Conservation (phyloP, 176 grass and related monocot species). For the Eleusine coracana region DNA sequence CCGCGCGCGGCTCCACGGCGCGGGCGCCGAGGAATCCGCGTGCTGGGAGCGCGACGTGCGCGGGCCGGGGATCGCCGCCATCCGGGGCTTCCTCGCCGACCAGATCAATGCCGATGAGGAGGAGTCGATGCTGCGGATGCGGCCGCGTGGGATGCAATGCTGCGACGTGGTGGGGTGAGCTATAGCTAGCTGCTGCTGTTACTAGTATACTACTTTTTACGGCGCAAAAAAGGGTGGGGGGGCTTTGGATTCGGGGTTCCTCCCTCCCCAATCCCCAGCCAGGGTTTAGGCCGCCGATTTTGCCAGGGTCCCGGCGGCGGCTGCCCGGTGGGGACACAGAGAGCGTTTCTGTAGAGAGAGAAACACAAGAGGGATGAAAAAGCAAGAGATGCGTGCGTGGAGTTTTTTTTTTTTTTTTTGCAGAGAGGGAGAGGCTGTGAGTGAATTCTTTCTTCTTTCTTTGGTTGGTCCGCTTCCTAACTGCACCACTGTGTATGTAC, state of each 20-base stretch:
- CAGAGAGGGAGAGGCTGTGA: neutral
- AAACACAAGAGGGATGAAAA: neutral
- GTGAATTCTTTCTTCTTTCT: conserved; percentile 22
- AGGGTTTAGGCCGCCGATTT: conserved; percentile 55
- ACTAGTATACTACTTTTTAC: neutral
- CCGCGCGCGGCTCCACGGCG: conserved; percentile 37
- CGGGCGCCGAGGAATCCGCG: conserved; percentile 5
- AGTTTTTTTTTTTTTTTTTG: neutral
- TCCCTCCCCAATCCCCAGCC: neutral
- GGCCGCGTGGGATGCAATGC: conserved; percentile 23
- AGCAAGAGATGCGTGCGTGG: neutral
- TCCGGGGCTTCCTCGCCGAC: conserved; percentile 54
- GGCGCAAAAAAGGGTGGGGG: neutral
- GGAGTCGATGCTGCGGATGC: neutral
- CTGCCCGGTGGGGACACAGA: conserved; percentile 39
- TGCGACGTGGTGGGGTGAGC: conserved; percentile 60
- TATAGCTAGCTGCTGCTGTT: neutral
- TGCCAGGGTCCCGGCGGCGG: conserved; percentile 40
- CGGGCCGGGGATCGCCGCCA: conserved; percentile 45
- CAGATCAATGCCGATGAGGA: neutral
- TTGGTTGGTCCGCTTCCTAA: conserved; percentile 34
- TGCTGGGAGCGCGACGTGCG: conserved; percentile 71
- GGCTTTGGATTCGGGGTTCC: neutral
- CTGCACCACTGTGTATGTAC: conserved; percentile 38
- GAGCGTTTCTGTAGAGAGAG: neutral